phyloP scores from a whole-genome alignment of 2,329 filamentous ascomycete genomes.

The Colletotrichum navitas region DNA sequence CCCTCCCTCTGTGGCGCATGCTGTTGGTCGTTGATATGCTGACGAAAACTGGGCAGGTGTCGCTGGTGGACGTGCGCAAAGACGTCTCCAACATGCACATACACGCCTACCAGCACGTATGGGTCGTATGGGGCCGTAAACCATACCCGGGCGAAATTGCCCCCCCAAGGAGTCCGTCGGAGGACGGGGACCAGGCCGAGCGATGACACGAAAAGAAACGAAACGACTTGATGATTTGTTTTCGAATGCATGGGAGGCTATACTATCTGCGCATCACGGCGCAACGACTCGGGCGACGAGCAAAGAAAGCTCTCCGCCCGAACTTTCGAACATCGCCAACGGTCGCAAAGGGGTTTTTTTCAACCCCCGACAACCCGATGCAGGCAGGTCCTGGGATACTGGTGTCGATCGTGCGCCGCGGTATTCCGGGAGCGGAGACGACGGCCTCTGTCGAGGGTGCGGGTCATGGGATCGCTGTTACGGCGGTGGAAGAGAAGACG shows the following conservation, averaged over 20 bases:
- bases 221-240: slow-evolving; percentile 25
- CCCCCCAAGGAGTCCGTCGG: neutral
- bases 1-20: neutral
- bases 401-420: neutral
- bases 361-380: neutral
- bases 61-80: slow-evolving; percentile 62
- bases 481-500: neutral
- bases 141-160: slow-evolving; percentile 54
- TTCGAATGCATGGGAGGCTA: too few relatives aligned
- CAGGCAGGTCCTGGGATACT: neutral
- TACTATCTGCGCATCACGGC: too few relatives aligned
- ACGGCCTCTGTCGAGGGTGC: neutral
- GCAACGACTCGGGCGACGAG: too few relatives aligned
- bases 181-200: neutral
- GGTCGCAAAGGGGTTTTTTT: neutral
- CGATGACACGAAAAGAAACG: slow-evolving; percentile 11
- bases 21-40: slow-evolving; percentile 35
- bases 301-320: too few relatives aligned
- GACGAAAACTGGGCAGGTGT: slow-evolving; percentile 52
- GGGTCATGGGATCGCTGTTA: neutral
- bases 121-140: slow-evolving; percentile 65
- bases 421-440: neutral
- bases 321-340: too few relatives aligned
- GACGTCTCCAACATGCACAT: slow-evolving; percentile 60
- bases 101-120: slow-evolving; percentile 63